Conservation (phyloP, 2,329 filamentous ascomycete genomes). For the Fonsecaea pedrosoi region DNA sequence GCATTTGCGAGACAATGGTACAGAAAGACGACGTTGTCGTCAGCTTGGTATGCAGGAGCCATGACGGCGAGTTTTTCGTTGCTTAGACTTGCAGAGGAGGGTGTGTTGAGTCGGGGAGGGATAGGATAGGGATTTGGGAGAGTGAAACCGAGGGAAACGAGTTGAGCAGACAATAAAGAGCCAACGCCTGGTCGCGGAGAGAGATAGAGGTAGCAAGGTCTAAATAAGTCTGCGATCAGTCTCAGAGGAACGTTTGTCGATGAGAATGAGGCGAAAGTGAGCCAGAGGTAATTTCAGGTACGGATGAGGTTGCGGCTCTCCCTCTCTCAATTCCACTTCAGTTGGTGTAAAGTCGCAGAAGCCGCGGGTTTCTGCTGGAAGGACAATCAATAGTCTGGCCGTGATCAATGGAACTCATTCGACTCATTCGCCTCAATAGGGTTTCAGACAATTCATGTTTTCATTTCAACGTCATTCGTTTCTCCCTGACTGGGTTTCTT, state of each 20-base stretch:
- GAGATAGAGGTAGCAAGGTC: background rate
- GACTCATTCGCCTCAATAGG: background rate
- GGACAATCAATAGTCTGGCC: background rate
- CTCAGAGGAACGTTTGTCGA: background rate
- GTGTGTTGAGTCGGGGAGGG: background rate
- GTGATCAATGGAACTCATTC: background rate
- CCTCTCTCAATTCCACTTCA: no score
- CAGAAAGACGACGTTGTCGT: conserved; percentile 52
- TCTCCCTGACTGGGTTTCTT: conserved; percentile 20
- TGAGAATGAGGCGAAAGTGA: conserved; percentile 9
- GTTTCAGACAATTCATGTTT: conserved; percentile 37
- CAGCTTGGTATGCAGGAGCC: conserved; percentile 49
- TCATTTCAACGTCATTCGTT: conserved; percentile 42
- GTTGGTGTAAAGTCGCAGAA: background rate
- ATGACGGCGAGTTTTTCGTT: conserved; percentile 37
- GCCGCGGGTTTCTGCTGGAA: background rate
- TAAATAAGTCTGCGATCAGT: background rate
- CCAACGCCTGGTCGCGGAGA: background rate
- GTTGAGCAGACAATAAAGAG: background rate
- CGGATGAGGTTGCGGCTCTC: background rate
- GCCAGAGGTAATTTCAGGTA: background rate
- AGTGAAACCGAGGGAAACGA: background rate
- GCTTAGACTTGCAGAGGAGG: background rate
- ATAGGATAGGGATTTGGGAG: background rate
- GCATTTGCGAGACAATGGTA: conserved; percentile 52